phyloP scores from a whole-genome alignment of 2,329 filamentous ascomycete species.

The Lecanicillium sp. region DNA sequence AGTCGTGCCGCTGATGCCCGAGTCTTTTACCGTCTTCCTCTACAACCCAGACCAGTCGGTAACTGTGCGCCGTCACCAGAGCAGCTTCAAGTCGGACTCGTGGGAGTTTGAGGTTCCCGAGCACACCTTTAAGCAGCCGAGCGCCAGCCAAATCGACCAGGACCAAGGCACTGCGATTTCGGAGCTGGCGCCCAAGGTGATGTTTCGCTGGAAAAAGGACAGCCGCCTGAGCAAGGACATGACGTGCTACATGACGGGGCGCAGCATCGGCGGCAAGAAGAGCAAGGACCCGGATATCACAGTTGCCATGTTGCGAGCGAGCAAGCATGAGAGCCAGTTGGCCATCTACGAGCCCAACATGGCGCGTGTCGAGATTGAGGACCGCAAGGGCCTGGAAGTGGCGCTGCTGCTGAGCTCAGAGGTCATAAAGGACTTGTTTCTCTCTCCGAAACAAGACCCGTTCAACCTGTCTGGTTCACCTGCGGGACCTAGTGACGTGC shows the following conservation, averaged over 20 bases:
- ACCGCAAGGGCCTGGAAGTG: constrained; percentile 86
- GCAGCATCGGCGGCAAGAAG: constrained; percentile 66
- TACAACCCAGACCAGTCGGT: constrained; percentile 91
- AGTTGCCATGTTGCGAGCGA: constrained; percentile 73
- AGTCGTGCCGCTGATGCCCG: constrained; percentile 63
- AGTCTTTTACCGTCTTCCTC: constrained; percentile 73
- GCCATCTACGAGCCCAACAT: constrained; percentile 93
- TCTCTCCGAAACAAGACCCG: constrained; percentile 57
- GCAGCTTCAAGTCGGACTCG: constrained; percentile 64
- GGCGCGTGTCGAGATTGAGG: constrained; percentile 82
- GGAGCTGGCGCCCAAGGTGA: constrained; percentile 61
- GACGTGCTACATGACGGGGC: constrained; percentile 79
- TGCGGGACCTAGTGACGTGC: background rate
- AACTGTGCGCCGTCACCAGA: constrained; percentile 58
- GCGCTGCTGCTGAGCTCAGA: constrained; percentile 59
- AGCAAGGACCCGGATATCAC: constrained; percentile 93
- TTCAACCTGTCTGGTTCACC: constrained; percentile 61
- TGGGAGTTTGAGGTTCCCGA: constrained; percentile 95
- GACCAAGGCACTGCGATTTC: constrained; percentile 39
- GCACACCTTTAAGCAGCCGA: constrained; percentile 74
- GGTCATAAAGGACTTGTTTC: constrained; percentile 57
- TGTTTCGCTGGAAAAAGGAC: constrained; percentile 86
- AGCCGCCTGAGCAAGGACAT: constrained; percentile 79
- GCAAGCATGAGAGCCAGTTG: constrained; percentile 54
- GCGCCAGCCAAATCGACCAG: constrained; percentile 67